Base-by-base conservation (phyloP, 306 rosid species). In the Castanea sativa region DNA sequence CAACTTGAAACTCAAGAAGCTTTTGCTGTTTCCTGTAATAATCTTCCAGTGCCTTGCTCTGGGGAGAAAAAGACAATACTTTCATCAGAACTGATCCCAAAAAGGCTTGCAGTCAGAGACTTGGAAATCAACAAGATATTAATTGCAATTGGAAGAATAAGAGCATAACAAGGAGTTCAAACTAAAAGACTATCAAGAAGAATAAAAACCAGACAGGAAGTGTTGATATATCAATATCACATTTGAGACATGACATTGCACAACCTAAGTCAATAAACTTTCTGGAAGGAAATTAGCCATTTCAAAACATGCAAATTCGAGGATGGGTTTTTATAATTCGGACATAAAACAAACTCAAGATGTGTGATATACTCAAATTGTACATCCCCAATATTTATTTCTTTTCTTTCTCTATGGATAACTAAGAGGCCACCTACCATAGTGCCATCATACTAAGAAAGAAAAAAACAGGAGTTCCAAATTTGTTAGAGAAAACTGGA, bases 11-110 rank as follows among this genome's bases (percentile, higher is more conserved):
- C 56, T 91, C 88, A 2, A 91, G 78, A 72, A 91, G 90, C 43
- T 89, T 89, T 82, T 83, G 84, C 92, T 86, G 92, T 84, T 79
- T 80, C 82, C 74, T 84, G 87, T 88, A 88, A 86, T 88, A 88
- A 71, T 88, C 92, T 83, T 91, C 97, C 83, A 93, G 32, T 45
- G 70, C 61, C 93, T 85, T 84, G 78, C 83, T 61, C 98, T 93
- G 64, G 3, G 4, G 73, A 76, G 68, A 61, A 10, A 76, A 13
- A 79, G 51, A 6, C 5, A 45, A 35, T 45, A 55, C 16, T 23
- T 59, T 7, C 72, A 33, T 67, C 23, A 67, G 38, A 67, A 33
- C 18, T 61, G 3, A 58, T 10, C 19, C 41, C n/a, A 45, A 11
- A 0, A 45, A 45, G 52, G 52, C 14, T 45, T 45, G 52, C 52